Base-by-base conservation (phyloP, 1,139 yeast species). In the Candida glucosophila region DNA sequence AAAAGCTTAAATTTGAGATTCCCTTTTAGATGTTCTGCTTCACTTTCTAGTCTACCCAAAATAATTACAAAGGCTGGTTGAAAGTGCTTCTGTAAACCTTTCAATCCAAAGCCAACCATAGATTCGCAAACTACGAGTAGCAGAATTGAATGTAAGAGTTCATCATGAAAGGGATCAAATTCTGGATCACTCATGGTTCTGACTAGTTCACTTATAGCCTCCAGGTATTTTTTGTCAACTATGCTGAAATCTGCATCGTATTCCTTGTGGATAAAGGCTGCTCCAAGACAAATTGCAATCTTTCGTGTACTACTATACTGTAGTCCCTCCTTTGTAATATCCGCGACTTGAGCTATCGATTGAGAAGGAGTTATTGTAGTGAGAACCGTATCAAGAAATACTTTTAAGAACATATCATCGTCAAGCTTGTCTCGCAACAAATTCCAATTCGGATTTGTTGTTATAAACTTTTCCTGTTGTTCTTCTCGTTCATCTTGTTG, bases 81-180 rank as follows among this genome's bases (percentile, higher is more conserved):
- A 8, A 16, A 16, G n/a, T 16, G 18, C 8, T 8, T 16, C 18
- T 8, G n/a, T 8, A n/a, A 8, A 8, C n/a, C n/a, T n/a, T n/a
- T 16, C 9, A 16, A 16, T 8, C n/a, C 18, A n/a, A 8, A 16
- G 18, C n/a, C 9, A 8, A 16, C n/a, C n/a, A 16, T 8, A 16
- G 8, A 8, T 16, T 16, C 18, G 18, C 9, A 8, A 16, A 16
- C 18, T 8, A 16, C 18, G 8, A 16, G 18, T 8, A 16, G 18
- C 18, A 16, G 18, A 8, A 16, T 16, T 16, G 18, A 16, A 16
- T 16, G 18, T 16, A 16, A n/a, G n/a, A 16, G n/a, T 8, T n/a
- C n/a, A 16, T 16, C 18, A 8, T 8, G 8, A 8, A 16, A n/a
- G n/a, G 18, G 18, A 16, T 16, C 18, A 16, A 16, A 16, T 8